Conservation (phyloP, 2,329 filamentous ascomycete genomes). For the Paracoccidioides lutzii region DNA sequence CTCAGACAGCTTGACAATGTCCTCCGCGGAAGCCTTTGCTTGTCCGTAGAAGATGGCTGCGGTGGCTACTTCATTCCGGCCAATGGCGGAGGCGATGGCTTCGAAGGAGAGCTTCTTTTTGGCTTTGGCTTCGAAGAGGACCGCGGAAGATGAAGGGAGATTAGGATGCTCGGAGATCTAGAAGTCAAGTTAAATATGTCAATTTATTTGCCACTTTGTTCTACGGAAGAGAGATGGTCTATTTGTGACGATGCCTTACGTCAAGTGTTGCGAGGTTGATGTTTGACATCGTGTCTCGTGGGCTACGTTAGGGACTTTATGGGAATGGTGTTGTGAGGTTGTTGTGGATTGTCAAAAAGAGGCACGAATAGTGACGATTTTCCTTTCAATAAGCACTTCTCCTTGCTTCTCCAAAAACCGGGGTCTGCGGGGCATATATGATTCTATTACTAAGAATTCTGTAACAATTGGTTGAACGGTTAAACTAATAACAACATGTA, state of each 20-base stretch:
- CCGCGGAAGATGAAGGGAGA: conserved; percentile 57
- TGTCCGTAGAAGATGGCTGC: conserved; percentile 89
- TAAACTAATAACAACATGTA: not conserved
- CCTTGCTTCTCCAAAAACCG: no score
- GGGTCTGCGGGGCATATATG: not conserved
- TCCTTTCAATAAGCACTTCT: not conserved
- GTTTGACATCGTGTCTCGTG: not conserved
- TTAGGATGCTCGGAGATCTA: conserved; percentile 54
- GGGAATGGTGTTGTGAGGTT: not conserved
- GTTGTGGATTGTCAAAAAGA: not conserved
- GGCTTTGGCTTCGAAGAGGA: conserved; percentile 73
- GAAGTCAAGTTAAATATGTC: not conserved
- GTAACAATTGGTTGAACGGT: not conserved
- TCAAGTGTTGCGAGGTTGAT: conserved; percentile 2
- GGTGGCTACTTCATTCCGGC: conserved; percentile 68
- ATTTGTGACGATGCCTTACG: not conserved
- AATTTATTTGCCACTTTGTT: not conserved
- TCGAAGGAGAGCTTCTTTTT: conserved; percentile 64
- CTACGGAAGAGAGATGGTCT: not conserved
- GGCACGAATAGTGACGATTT: not conserved
- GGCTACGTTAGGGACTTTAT: not conserved
- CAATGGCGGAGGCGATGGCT: conserved; percentile 57
- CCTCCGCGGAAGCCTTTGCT: conserved; percentile 57
- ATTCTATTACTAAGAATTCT: not conserved
- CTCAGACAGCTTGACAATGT: conserved; percentile 52